A percentile compares a stretch with the other conserved stretches of the same genome.
Evolutionary conservation across 371 early-diverging fungal genomes (phyloP).

Genomic region (Cladochytrium tenue): DNA sequence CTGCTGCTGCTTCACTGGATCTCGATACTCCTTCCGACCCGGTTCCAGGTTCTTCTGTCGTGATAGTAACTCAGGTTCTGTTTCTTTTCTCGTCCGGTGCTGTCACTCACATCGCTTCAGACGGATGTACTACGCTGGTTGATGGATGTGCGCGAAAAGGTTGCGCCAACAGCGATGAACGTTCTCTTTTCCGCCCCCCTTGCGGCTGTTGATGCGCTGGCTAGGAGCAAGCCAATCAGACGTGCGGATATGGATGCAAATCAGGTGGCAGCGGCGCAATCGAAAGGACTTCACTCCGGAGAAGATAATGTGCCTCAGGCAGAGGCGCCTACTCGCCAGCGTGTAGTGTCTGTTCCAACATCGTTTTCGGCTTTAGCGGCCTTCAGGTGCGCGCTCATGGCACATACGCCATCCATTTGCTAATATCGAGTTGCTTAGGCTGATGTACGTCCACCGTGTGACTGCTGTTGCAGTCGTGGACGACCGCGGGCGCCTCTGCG

Average conservation of each 20-base stretch:
- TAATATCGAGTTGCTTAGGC: no score
- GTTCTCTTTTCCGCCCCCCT: slow-evolving; percentile 14
- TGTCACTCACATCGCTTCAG: slow-evolving; percentile 15
- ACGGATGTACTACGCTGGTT: slow-evolving; percentile 39
- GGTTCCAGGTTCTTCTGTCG: no score
- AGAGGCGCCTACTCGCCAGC: background rate
- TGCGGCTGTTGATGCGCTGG: no score
- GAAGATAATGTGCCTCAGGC: no score
- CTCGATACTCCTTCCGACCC: no score
- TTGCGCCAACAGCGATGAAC: slow-evolving; percentile 6
- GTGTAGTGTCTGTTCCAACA: slow-evolving; percentile 32
- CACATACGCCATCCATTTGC: no score
- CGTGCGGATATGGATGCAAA: no score
- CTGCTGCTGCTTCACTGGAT: no score
- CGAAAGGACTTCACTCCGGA: no score
- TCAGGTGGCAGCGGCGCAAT: no score
- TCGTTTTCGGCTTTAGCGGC: slow-evolving; percentile 32
- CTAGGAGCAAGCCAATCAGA: no score
- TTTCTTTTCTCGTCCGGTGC: background rate
- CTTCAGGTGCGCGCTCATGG: no score
- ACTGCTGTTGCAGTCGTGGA: slow-evolving; percentile 42
- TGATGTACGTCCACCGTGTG: slow-evolving; percentile 37
- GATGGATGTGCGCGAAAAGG: slow-evolving; percentile 14
- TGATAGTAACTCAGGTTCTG: slow-evolving; percentile 33
- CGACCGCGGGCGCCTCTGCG: slow-evolving; percentile 31